Conservation (phyloP, 2,329 filamentous ascomycete genomes). For the Aspergillus fischeri region DNA sequence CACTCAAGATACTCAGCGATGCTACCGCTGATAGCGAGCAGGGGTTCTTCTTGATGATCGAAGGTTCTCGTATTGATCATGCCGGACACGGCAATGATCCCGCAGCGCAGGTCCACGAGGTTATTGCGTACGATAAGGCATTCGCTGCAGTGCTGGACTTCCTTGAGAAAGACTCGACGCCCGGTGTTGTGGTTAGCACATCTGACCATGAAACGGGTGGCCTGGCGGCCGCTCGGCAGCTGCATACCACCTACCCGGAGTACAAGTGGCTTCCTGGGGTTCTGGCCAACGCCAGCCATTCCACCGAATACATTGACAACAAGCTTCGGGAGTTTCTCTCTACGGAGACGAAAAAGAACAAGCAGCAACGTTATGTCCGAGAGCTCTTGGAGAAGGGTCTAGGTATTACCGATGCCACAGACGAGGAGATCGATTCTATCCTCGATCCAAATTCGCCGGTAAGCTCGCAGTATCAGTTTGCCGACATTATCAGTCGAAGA, state of each 20-base stretch:
- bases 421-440: slow-evolving; percentile 66
- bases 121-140: slow-evolving; percentile 88
- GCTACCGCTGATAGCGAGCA: slow-evolving; percentile 81
- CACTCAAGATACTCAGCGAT: slow-evolving; percentile 71
- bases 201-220: slow-evolving; percentile 97
- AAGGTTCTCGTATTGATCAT: slow-evolving; percentile 93
- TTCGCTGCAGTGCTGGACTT: slow-evolving; percentile 83
- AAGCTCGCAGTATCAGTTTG: slow-evolving; percentile 59
- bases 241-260: slow-evolving; percentile 59
- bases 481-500: slow-evolving; percentile 80
- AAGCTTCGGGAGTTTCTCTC: slow-evolving; percentile 60
- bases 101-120: slow-evolving; percentile 81
- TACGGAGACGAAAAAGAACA: slow-evolving; percentile 41
- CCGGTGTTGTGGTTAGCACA: slow-evolving; percentile 77
- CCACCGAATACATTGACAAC: slow-evolving; percentile 64
- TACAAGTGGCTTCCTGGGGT: slow-evolving; percentile 79
- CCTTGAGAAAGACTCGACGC: slow-evolving; percentile 66
- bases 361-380: slow-evolving; percentile 60
- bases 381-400: slow-evolving; percentile 65
- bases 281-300: slow-evolving; percentile 74
- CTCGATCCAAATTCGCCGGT: slow-evolving; percentile 55
- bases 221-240: slow-evolving; percentile 72
- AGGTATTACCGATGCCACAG: slow-evolving; percentile 69
- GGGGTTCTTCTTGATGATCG: slow-evolving; percentile 98
- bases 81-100: slow-evolving; percentile 84